Conservation (phyloP, 176 grass and related monocot genomes). For the Carex pumila region DNA sequence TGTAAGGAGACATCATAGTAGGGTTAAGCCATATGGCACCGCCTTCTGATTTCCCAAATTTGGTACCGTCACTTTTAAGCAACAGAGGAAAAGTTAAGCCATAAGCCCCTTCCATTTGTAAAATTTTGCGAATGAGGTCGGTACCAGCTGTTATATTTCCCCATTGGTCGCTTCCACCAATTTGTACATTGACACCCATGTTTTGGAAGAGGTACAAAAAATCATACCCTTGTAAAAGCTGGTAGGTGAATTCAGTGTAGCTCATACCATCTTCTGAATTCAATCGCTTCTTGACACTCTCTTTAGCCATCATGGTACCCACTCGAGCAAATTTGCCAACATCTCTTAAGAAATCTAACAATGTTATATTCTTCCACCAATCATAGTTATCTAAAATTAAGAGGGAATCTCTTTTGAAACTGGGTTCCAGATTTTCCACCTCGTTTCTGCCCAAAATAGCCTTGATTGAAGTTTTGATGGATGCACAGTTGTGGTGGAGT, state of each 20-base stretch:
- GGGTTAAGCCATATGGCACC: slow-evolving; percentile 79
- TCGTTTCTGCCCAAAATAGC: background rate
- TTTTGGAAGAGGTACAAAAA: slow-evolving; percentile 79
- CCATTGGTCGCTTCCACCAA: slow-evolving; percentile 97
- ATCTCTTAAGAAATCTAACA: slow-evolving; percentile 87
- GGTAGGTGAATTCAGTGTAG: slow-evolving; percentile 94
- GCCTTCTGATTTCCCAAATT: slow-evolving; percentile 87
- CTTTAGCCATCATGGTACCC: slow-evolving; percentile 81
- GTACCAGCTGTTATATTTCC: slow-evolving; percentile 82
- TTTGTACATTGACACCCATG: slow-evolving; percentile 87
- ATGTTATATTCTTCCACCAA: slow-evolving; percentile 88
- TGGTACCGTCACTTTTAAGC: slow-evolving; percentile 79
- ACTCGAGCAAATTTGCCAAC: slow-evolving; percentile 75
- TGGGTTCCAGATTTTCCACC: background rate
- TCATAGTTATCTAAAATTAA: slow-evolving; percentile 86
- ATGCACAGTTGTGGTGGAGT: slow-evolving; percentile 42
- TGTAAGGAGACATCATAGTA: slow-evolving; percentile 74
- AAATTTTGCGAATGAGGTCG: slow-evolving; percentile 79
- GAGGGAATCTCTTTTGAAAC: slow-evolving; percentile 38
- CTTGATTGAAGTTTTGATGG: slow-evolving; percentile 46
- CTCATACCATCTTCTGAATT: slow-evolving; percentile 82
- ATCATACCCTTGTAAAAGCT: slow-evolving; percentile 93
- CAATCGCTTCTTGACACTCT: slow-evolving; percentile 89
- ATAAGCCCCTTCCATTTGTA: slow-evolving; percentile 80
- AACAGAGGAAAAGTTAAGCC: slow-evolving; percentile 82